Evolutionary conservation across 1,284 basidiomycete genomes (phyloP).

Genomic region (Coniferiporia weirii): DNA sequence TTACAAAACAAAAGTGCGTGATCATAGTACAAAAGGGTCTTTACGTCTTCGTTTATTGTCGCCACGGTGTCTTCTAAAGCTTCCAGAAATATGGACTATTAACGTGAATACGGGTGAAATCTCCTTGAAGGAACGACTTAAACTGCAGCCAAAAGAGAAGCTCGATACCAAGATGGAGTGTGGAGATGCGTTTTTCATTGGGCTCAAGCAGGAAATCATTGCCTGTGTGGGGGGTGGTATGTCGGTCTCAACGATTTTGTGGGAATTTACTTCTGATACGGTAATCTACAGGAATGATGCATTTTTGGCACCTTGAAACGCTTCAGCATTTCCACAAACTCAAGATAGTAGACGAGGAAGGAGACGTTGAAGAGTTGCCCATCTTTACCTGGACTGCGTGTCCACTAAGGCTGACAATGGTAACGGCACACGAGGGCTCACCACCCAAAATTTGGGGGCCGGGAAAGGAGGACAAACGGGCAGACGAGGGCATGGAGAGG

Average conservation of each 20-base stretch:
- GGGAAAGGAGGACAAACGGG: too few species aligned
- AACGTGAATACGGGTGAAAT: background rate
- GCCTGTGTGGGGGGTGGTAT: conserved; percentile 13
- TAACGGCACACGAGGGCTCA: too few species aligned
- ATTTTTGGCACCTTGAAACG: conserved; percentile 9
- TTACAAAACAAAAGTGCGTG: background rate
- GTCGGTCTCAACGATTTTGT: background rate
- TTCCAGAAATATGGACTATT: conserved; percentile 12
- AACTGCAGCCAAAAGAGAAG: too few species aligned
- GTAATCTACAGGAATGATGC: conserved; percentile 3
- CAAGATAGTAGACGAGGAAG: background rate
- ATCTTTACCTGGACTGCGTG: conserved; percentile 2
- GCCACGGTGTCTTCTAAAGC: background rate
- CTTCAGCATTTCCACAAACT: background rate
- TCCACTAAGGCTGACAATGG: too few species aligned
- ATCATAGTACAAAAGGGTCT: background rate
- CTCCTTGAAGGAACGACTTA: background rate
- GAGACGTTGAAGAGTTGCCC: conserved; percentile 11
- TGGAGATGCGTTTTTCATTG: conserved; percentile 14
- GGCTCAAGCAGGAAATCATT: conserved; percentile 4
- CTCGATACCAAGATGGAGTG: background rate
- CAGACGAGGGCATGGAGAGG: too few species aligned
- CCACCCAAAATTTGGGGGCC: too few species aligned
- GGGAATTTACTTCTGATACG: background rate
- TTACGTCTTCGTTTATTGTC: background rate